Evolutionary conservation across 495 filamentous ascomycete genomes (phyloP).

Genomic region (Aspergillus heteromorphus): DNA sequence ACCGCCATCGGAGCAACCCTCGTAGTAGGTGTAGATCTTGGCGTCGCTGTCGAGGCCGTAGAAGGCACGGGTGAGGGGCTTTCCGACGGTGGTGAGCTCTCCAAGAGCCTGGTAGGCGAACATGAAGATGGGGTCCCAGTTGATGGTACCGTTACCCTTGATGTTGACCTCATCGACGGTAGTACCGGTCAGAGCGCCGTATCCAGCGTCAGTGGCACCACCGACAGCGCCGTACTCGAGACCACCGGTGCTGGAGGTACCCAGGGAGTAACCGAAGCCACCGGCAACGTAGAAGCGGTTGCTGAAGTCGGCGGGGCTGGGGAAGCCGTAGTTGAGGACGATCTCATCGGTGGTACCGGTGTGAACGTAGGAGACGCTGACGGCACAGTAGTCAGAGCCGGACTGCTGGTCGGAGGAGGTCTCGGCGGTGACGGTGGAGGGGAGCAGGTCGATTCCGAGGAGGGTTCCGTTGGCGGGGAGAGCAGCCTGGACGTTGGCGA

Average conservation of each 20-base stretch:
- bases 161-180: conserved; percentile 33
- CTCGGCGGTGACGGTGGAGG: conserved; percentile 26
- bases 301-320: conserved; percentile 29
- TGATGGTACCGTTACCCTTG: conserved; percentile 37
- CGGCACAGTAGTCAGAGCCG: conserved; percentile 28
- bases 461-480: conserved; percentile 32
- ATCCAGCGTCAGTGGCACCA: conserved; percentile 35
- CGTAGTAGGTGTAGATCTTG: conserved; percentile 36
- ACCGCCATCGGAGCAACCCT: conserved; percentile 36
- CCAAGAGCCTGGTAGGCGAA: conserved; percentile 40
- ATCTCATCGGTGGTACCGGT: conserved; percentile 27
- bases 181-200: conserved; percentile 26
- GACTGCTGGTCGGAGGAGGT: conserved; percentile 20
- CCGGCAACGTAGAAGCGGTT: conserved; percentile 36
- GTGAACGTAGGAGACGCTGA: conserved; percentile 31
- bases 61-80: conserved; percentile 29
- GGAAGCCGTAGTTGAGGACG: conserved; percentile 29
- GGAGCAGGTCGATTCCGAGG: conserved; percentile 25
- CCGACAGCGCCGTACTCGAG: conserved; percentile 35
- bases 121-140: conserved; percentile 39
- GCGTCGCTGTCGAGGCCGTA: conserved; percentile 22
- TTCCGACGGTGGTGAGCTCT: conserved; percentile 33
- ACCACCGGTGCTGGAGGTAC: conserved; percentile 26
- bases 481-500: conserved; percentile 25
- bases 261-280: conserved; percentile 29